Evolutionary conservation across 768 basidiomycete genomes (phyloP).

Genomic region (Hygrophoropsis aurantiaca): DNA sequence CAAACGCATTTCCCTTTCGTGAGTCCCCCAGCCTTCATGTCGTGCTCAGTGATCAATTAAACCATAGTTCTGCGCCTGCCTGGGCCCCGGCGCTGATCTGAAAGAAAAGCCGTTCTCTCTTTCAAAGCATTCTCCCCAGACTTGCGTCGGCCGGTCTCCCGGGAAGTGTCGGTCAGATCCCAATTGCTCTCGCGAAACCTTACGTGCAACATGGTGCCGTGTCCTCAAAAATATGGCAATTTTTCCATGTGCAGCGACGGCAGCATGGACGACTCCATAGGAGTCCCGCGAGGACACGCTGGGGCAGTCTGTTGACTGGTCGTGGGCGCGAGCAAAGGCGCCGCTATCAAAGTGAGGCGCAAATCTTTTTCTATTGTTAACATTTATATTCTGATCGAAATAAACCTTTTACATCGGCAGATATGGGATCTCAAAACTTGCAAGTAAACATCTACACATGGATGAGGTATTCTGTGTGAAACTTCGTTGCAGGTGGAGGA

Average conservation of each 20-base stretch:
- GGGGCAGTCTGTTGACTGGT: constrained; percentile 93
- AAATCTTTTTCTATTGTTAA: neutral
- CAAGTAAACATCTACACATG: constrained; percentile 87
- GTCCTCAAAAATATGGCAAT: no score
- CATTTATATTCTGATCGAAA: neutral
- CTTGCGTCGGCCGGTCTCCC: constrained; percentile 77
- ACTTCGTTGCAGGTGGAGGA: constrained; percentile 98
- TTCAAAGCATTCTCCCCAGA: constrained; percentile 96
- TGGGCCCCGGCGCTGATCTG: no score
- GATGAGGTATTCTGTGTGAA: constrained; percentile 99
- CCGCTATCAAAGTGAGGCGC: constrained; percentile 81
- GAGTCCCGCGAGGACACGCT: constrained; percentile 88
- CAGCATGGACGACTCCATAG: constrained; percentile 80
- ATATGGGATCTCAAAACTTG: constrained; percentile 97
- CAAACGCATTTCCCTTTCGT: no score
- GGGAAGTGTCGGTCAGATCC: constrained; percentile 42
- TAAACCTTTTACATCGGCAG: constrained; percentile 36
- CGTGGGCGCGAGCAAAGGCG: constrained; percentile 94
- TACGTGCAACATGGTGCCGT: no score
- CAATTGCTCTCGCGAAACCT: no score
- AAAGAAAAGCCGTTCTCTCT: no score
- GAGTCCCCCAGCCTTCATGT: no score
- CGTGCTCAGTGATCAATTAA: no score
- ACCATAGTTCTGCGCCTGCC: no score
- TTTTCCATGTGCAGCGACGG: constrained; percentile 41